Base-by-base conservation (phyloP, 2,329 filamentous ascomycete genomes). In the Setomelanomma holmii region DNA sequence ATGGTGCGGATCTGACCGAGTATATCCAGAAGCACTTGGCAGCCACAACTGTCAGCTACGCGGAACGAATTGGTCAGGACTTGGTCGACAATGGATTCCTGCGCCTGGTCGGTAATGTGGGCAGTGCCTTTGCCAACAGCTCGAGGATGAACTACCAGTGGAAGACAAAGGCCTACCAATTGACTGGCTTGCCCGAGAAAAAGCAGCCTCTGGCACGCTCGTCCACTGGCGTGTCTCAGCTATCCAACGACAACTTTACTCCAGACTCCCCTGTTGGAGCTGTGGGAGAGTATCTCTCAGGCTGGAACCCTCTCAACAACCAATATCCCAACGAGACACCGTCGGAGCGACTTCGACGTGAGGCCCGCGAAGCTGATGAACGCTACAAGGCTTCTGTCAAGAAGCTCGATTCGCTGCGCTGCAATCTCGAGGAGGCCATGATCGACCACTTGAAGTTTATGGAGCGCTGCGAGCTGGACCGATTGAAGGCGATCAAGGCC, bases 121-220 rank as follows among this genome's bases (percentile, higher is more conserved):
- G 95, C 55, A 98, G 86, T 77, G 91, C 89, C 1, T 99, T 99
- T 72, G 93, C 93, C 65, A 99, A 99, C 78, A 98, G 93, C 81
- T 96, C 93, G 60, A 91, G 89, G 76, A 89, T 98, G 86, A 93
- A 90, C 73, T 99, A 99, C 75, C 95, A 99, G 75, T 99, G 95
- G 95, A 89, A 91, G 48, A 86, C 93, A 6, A 96, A 91, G 78
- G 89, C 90, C 4, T 99, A 98, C 78, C 88, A 96, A 70, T 75
- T 95, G 50, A 88, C 91, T 21, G 93, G 93, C 19, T 81, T 96
- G 46, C 92, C 91, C 0, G 93, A 97, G 74, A 96, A 91, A 83
- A 96, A 93, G 80, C 82, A 84, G 53, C 74, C 86, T 1, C 72
- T 93, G 43, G 83, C 84, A 60, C 86, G 93, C 53, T 89, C 90